phyloP scores from a whole-genome alignment of 352 stramenopile genomes.

The Phytophthora litchii region DNA sequence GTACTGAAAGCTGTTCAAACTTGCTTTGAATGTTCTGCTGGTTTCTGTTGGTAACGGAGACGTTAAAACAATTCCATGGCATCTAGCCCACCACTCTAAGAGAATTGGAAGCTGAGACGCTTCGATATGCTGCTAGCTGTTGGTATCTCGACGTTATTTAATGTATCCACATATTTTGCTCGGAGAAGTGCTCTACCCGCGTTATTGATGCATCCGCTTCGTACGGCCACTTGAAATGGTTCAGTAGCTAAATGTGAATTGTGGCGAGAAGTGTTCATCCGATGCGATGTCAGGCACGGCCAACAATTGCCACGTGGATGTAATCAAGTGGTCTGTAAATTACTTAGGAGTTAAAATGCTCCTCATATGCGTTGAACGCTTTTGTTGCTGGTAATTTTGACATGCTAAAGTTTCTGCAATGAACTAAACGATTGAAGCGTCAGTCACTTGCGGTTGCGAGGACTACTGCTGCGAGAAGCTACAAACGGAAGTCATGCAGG shows the following conservation, averaged over 20 bases:
- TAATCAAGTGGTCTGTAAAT: constrained; percentile 14
- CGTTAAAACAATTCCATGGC: constrained; percentile 13
- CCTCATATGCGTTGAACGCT: constrained; percentile 1
- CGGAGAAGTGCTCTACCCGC: neutral
- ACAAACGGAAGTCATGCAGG: constrained; percentile 23
- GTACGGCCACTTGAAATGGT: constrained; percentile 14
- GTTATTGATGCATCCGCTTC: constrained; percentile 8
- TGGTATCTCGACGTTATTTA: constrained; percentile 14
- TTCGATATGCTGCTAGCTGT: constrained; percentile 7
- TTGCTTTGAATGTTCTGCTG: constrained; percentile 14
- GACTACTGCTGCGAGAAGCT: constrained; percentile 1
- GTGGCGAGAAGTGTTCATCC: neutral
- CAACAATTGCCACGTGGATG: constrained; percentile 11
- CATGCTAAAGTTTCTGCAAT: constrained; percentile 19
- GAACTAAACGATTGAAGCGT: neutral
- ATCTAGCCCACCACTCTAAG: constrained; percentile 8
- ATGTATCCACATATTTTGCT: constrained; percentile 3
- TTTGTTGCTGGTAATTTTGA: constrained; percentile 18
- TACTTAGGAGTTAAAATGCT: neutral
- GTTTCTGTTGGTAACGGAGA: constrained; percentile 14
- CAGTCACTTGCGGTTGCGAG: constrained; percentile 4
- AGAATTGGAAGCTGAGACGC: constrained; percentile 8
- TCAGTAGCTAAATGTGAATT: constrained; percentile 11
- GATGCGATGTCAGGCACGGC: constrained; percentile 9
- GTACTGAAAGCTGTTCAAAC: constrained; percentile 21